Percentiles rank a stretch among this genome's conserved stretches.
These are phyloP conservation scores for Neoboletus brunneissimus DNA, from an alignment of 768 basidiomycete genomes.

Conservation along the genomic window DNA sequence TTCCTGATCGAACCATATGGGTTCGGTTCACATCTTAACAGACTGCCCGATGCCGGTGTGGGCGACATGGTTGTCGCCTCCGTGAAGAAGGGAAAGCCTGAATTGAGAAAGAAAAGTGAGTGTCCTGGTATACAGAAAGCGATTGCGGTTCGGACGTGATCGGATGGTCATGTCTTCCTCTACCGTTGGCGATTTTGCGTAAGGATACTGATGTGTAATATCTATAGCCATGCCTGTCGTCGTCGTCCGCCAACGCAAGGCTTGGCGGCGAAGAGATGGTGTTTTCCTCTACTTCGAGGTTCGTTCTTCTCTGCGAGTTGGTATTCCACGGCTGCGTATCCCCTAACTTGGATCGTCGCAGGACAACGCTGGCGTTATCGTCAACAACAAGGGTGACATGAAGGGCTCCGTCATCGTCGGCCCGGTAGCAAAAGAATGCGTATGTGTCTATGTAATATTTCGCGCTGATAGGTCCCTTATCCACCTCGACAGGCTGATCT, in stretches of 20 bases:
- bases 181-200: background rate
- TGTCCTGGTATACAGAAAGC: slow-evolving; percentile 10
- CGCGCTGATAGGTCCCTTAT: background rate
- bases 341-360: slow-evolving; percentile 20
- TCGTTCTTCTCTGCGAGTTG: slow-evolving; percentile 14
- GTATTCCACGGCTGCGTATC: background rate
- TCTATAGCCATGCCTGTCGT: slow-evolving; percentile 90
- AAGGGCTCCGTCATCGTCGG: slow-evolving; percentile 97
- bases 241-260: slow-evolving; percentile 95
- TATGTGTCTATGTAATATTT: slow-evolving; percentile 39
- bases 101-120: slow-evolving; percentile 98
- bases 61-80: slow-evolving; percentile 95
- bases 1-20: slow-evolving; percentile 95
- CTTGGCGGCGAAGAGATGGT: slow-evolving; percentile 97
- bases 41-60: slow-evolving; percentile 93
- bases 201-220: slow-evolving; percentile 5
- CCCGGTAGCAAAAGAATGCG: slow-evolving; percentile 99
- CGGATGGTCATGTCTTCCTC: too few species aligned
- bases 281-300: slow-evolving; percentile 99
- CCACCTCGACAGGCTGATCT: slow-evolving; percentile 70
- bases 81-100: slow-evolving; percentile 99
- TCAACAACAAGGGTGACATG: slow-evolving; percentile 99
- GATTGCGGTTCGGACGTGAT: background rate
- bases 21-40: slow-evolving; percentile 94
- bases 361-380: slow-evolving; percentile 97